Percentiles rank a stretch among this genome's conserved stretches.
Conservation (phyloP, 2,329 filamentous ascomycete species). For the Cordyceps cateniannulata region DNA sequence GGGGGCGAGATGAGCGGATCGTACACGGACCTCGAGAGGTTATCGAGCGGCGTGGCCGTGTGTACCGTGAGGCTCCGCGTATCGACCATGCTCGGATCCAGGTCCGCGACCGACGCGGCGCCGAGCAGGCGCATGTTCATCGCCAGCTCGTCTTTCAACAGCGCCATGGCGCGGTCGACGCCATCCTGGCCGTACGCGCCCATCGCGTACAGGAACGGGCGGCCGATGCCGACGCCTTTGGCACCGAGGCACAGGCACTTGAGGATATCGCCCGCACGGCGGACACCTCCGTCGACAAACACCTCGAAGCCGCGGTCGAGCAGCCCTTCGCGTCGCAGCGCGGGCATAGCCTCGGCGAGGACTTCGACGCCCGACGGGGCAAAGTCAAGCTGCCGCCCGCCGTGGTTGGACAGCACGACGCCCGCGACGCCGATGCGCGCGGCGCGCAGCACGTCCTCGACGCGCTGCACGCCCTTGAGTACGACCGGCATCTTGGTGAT, state of each 20-base stretch:
- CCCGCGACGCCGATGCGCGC: conserved; percentile 76
- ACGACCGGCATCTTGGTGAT: conserved; percentile 95
- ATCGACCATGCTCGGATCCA: conserved; percentile 78
- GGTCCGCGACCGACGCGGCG: conserved; percentile 63
- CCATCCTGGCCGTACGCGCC: conserved; percentile 80
- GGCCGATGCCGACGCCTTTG: conserved; percentile 84
- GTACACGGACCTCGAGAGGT: conserved; percentile 43
- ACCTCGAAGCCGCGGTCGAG: conserved; percentile 70
- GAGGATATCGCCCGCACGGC: conserved; percentile 86
- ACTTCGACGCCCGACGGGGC: conserved; percentile 85
- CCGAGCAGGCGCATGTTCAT: conserved; percentile 98
- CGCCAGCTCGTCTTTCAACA: conserved; percentile 93
- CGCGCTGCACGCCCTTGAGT: conserved; percentile 91
- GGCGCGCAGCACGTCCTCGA: conserved; percentile 90
- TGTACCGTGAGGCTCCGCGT: conserved; percentile 58
- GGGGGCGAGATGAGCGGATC: conserved; percentile 46
- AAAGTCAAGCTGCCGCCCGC: conserved; percentile 88
- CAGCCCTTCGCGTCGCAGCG: conserved; percentile 66
- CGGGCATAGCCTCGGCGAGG: conserved; percentile 87
- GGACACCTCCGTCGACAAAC: conserved; percentile 84
- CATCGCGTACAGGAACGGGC: conserved; percentile 96
- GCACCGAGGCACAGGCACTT: conserved; percentile 93
- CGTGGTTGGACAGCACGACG: conserved; percentile 93
- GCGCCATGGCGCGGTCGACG: conserved; percentile 85
- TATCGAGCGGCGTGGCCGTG: conserved; percentile 42